phyloP scores from a whole-genome alignment of 768 basidiomycete genomes.

The Tricholoma matsutake region DNA sequence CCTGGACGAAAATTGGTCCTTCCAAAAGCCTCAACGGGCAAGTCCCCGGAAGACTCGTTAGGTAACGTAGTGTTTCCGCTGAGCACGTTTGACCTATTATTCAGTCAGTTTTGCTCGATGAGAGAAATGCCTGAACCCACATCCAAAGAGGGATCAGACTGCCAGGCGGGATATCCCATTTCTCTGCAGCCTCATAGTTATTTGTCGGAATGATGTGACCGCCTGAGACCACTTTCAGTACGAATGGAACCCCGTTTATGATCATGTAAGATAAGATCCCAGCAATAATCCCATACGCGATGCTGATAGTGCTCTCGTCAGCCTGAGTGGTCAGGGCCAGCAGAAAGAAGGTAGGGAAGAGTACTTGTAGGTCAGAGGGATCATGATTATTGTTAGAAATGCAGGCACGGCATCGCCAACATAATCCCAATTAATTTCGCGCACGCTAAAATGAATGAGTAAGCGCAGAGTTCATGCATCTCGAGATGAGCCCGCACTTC shows the following conservation, averaged over 20 bases:
- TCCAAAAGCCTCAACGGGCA: background rate
- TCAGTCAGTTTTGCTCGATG: background rate
- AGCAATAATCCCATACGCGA: constrained; percentile 86
- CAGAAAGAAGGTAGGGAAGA: background rate
- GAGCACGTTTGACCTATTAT: background rate
- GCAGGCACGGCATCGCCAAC: constrained; percentile 83
- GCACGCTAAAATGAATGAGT: constrained; percentile 41
- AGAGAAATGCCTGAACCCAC: constrained; percentile 34
- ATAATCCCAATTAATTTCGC: constrained; percentile 88
- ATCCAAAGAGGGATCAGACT: constrained; percentile 67
- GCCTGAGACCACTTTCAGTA: constrained; percentile 49
- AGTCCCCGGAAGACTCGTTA: background rate
- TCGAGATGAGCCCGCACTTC: constrained; percentile 46
- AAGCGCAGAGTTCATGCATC: background rate
- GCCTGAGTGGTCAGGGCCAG: background rate
- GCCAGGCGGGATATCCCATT: constrained; percentile 70
- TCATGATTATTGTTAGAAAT: constrained; percentile 77
- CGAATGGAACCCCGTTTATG: constrained; percentile 66
- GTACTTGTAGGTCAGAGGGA: constrained; percentile 77
- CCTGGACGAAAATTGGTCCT: background rate
- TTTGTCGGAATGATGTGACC: constrained; percentile 61
- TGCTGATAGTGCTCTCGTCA: constrained; percentile 56
- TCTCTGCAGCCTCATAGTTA: constrained; percentile 60
- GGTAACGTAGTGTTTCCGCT: background rate
- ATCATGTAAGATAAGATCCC: constrained; percentile 69